Evolutionary conservation across 345 rosid genomes (phyloP).

Genomic region (Erodium maritimum): DNA sequence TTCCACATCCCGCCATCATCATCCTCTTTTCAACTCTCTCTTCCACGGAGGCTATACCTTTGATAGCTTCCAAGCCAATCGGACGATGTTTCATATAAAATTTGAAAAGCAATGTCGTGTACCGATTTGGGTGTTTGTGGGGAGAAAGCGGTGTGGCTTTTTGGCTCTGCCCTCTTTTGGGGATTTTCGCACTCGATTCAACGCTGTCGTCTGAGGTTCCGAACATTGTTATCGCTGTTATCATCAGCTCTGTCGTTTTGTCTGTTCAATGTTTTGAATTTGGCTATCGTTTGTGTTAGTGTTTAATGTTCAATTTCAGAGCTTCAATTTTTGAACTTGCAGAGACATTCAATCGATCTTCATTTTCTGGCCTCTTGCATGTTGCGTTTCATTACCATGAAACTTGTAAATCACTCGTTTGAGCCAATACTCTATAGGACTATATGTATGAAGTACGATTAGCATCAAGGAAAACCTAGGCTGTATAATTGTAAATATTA

Average conservation of each 20-base stretch:
- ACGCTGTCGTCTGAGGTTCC: background rate
- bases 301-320: background rate
- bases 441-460: too few species aligned
- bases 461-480: too few species aligned
- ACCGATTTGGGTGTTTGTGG: background rate
- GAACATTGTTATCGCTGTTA: background rate
- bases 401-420: too few species aligned
- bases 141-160: background rate
- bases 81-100: background rate
- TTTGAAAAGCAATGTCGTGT: background rate
- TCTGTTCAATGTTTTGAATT: background rate
- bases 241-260: slow-evolving; percentile 1
- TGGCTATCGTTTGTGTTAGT: background rate
- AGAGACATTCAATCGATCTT: background rate
- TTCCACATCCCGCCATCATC: background rate
- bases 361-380: background rate
- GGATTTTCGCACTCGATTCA: background rate
- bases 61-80: background rate
- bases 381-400: too few species aligned
- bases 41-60: background rate
- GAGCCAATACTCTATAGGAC: too few species aligned
- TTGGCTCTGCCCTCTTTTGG: background rate
- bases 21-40: background rate
- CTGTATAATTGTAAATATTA: too few species aligned
- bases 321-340: background rate